Conservation (phyloP, 225 moss, liverwort and hornwort genomes). For the Marchantia paleacea region DNA sequence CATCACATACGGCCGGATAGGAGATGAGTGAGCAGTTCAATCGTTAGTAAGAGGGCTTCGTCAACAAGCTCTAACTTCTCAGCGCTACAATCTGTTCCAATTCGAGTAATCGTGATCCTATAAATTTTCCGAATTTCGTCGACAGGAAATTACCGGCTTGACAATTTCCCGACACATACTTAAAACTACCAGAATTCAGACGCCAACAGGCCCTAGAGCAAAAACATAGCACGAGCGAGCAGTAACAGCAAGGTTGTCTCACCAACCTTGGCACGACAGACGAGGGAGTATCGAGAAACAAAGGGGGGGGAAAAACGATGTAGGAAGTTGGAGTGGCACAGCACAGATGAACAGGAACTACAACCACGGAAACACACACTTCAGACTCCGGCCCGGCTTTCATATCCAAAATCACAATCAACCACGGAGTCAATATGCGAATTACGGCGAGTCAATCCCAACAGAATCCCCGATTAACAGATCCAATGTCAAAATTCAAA, state of each 20-base stretch:
- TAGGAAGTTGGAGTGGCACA: neutral
- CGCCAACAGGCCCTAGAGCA: neutral
- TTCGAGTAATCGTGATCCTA: neutral
- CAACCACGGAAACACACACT: neutral
- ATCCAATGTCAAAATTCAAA: neutral
- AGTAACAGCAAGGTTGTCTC: neutral
- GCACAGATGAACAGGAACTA: neutral
- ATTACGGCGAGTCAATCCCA: neutral
- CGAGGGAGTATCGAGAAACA: neutral
- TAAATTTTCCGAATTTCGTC: neutral
- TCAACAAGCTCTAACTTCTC: neutral
- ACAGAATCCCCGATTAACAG: constrained; percentile 2
- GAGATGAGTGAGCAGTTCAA: neutral
- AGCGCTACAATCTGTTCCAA: neutral
- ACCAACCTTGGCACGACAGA: constrained; percentile 1
- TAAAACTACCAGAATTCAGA: neutral
- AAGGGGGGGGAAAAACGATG: neutral
- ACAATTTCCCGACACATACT: neutral
- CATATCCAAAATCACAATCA: neutral
- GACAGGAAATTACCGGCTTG: neutral
- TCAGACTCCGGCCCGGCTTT: neutral
- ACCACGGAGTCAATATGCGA: neutral
- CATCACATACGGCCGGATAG: neutral
- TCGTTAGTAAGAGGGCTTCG: too few relatives aligned
- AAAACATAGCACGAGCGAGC: neutral